Base-by-base conservation (phyloP, 2,329 filamentous ascomycete species). In the Bipolaris zeicola region DNA sequence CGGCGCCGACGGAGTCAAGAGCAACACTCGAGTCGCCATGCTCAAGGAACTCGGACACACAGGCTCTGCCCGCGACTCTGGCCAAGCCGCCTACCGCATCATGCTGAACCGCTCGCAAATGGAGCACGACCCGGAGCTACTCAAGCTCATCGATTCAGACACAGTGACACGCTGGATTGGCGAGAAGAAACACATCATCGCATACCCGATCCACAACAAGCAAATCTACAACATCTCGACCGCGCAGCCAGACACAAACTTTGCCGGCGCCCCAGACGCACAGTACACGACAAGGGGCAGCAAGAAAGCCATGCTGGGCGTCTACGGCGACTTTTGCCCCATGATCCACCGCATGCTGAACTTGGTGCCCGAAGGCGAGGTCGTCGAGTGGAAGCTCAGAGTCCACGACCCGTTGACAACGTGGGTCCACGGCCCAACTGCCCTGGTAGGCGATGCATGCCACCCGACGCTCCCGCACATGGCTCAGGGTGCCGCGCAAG, bases 31-130 rank as follows among this genome's bases (percentile, higher is more conserved):
- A 31, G 76, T 79, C 6, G 76, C 82, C 36, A 81, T 91, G 72
- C 81, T 90, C 1, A 74, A 79, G 34, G 76, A 79, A 39, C 76
- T 85, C 1, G 80, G 81, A 41, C 77, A 82, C 60, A 73, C 77
- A 5, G 82, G 82, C 20, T 79, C 85, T 51, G 84, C 88, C 64
- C 79, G 86, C 57, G 88, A 91, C 62, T 91, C 89, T 0, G 86
- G 88, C 3, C 88, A 92, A 76, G 90, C 90, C 0, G 89, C 89
- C 2, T 93, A 93, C 78, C 85, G 90, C 11, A 90, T 93, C 75
- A 89, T 93, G 85, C 81, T 93, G 16, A 84, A 83, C 1, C 85
- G 89, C 11, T 82, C 85, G 28, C 81, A 88, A 56, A 89, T 93
- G 84, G 76, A 81, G 53, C 64, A 83, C 20, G 89, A 92, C 64